Evolutionary conservation across 768 basidiomycete genomes (phyloP).

Genomic region (Russula sp.): DNA sequence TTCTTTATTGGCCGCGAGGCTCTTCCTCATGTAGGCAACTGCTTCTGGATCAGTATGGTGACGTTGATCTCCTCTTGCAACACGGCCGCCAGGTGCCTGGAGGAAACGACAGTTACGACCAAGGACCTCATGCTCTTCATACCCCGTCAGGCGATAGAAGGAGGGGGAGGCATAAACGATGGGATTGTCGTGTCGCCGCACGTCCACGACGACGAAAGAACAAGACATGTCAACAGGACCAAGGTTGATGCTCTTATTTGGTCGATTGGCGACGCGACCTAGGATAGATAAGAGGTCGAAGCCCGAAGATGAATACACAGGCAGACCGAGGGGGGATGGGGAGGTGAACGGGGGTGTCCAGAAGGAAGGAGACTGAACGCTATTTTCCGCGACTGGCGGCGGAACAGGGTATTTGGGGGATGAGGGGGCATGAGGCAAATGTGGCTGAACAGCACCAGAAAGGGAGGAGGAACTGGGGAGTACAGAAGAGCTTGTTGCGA

Average conservation of each 20-base stretch:
- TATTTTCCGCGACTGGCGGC: not conserved
- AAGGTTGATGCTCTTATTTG: constrained; percentile 68
- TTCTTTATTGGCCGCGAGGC: constrained; percentile 72
- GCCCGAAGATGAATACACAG: constrained; percentile 86
- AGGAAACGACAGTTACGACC: constrained; percentile 91
- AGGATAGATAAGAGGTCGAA: constrained; percentile 87
- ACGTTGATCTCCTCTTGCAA: constrained; percentile 52
- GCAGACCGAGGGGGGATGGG: constrained; percentile 39
- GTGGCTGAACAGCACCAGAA: constrained; percentile 19
- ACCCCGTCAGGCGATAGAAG: constrained; percentile 77
- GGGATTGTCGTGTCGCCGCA: constrained; percentile 74
- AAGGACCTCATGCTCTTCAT: constrained; percentile 69
- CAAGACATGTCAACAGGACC: constrained; percentile 93
- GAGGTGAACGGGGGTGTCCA: constrained; percentile 29
- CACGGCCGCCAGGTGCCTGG: constrained; percentile 67
- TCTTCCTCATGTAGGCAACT: constrained; percentile 65
- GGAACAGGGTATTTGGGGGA: constrained; percentile 5
- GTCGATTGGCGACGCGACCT: constrained; percentile 69
- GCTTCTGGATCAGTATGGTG: constrained; percentile 61
- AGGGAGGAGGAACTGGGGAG: constrained; percentile 13
- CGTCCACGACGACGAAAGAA: constrained; percentile 89
- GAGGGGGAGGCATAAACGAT: constrained; percentile 89
- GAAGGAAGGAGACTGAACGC: not conserved
- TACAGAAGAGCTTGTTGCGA: not conserved
- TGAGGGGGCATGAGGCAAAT: not conserved